These are phyloP conservation scores for Monosporascus sp. DNA, from an alignment of 2,329 filamentous ascomycete species.

Conservation along the genomic window DNA sequence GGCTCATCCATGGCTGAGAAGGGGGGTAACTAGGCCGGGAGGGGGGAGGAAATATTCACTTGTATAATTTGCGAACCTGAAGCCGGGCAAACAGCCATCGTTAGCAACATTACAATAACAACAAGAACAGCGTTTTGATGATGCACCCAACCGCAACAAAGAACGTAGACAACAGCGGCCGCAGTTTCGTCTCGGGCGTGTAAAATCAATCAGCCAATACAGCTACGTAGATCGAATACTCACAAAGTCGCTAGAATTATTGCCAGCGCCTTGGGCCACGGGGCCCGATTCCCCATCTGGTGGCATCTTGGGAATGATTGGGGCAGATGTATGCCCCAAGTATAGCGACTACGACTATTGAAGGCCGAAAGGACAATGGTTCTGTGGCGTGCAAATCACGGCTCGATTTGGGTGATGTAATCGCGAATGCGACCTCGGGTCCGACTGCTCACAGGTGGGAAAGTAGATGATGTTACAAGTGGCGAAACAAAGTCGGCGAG, in stretches of 20 bases:
- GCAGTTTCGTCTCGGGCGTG: neutral
- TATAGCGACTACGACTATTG: neutral
- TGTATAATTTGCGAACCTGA: conserved; percentile 96
- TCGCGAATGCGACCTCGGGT: neutral
- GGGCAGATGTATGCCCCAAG: neutral
- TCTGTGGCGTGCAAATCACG: neutral
- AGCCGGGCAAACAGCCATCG: conserved; percentile 8
- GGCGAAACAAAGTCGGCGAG: neutral
- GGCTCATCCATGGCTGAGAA: conserved; percentile 5
- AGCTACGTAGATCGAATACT: conserved; percentile 35
- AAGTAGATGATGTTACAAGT: neutral
- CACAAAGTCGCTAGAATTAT: conserved; percentile 95
- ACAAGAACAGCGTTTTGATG: conserved; percentile 11
- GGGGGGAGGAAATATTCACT: conserved; percentile 53
- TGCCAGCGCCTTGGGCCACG: conserved; percentile 41
- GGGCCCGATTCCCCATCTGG: conserved; percentile 31
- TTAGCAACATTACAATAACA: conserved; percentile 19
- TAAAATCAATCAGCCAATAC: conserved; percentile 6
- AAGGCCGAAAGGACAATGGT: neutral
- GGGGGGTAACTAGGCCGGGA: conserved; percentile 1
- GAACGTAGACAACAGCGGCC: conserved; percentile 3
- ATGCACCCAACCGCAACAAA: conserved; percentile 16
- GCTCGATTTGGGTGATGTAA: too few relatives aligned
- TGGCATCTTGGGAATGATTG: conserved; percentile 21
- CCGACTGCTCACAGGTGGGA: neutral